A percentile compares a stretch with the other conserved stretches of the same genome.
Evolutionary conservation across 495 filamentous ascomycete genomes (phyloP).

Genomic region (Podospora appendiculata): DNA sequence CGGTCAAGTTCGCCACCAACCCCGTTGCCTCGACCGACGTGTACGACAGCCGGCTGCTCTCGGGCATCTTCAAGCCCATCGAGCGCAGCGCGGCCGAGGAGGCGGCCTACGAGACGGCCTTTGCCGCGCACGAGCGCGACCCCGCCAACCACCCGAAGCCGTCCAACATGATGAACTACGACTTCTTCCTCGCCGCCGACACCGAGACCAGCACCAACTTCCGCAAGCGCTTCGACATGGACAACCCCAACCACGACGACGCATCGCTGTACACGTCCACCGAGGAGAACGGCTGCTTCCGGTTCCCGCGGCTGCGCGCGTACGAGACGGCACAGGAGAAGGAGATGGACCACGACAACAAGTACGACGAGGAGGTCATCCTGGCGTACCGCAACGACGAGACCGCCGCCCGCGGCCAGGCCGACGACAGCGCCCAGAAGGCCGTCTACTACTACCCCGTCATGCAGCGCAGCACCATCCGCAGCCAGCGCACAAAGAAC

Average conservation of each 20-base stretch:
- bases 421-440: conserved; percentile 37
- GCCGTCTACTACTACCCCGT: conserved; percentile 91
- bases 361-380: conserved; percentile 50
- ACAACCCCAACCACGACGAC: conserved; percentile 61
- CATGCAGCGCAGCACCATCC: conserved; percentile 53
- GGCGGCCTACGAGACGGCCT: conserved; percentile 39
- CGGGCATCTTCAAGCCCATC: conserved; percentile 66
- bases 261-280: conserved; percentile 56
- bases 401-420: conserved; percentile 9
- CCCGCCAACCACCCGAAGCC: conserved; percentile 53
- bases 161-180: conserved; percentile 63
- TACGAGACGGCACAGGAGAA: conserved; percentile 74
- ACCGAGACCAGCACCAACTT: conserved; percentile 50
- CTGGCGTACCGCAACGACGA: conserved; percentile 41
- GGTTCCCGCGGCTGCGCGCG: conserved; percentile 67
- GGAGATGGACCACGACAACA: conserved; percentile 56
- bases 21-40: conserved; percentile 51
- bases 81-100: conserved; percentile 43
- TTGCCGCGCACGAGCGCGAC: conserved; percentile 54
- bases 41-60: conserved; percentile 77
- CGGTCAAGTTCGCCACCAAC: conserved; percentile 82
- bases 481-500: conserved; percentile 48
- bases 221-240: conserved; percentile 62
- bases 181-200: conserved; percentile 66
- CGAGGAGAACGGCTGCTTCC: conserved; percentile 47